Conservation (phyloP, 164 flowering plant genomes). For the Buxus sempervirens region DNA sequence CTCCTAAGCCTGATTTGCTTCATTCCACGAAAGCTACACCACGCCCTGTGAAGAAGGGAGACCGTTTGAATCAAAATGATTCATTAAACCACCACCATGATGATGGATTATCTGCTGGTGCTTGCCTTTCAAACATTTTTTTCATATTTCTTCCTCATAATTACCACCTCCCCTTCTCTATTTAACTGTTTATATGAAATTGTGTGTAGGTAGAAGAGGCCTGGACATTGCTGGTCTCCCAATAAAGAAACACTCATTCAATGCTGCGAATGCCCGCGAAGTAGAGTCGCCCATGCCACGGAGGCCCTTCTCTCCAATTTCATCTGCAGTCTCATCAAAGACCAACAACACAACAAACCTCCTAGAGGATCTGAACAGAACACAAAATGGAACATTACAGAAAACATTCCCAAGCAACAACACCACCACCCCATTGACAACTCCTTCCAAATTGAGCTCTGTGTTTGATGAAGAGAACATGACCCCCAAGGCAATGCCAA, state of each 20-base stretch:
- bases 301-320: constrained; percentile 79
- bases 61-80: constrained; percentile 18
- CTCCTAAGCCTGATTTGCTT: constrained; percentile 37
- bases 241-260: constrained; percentile 40
- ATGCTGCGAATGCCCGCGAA: constrained; percentile 37
- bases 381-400: constrained; percentile 27
- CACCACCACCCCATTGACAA: constrained; percentile 26
- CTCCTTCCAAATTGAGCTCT: constrained; percentile 36
- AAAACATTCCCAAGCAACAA: constrained; percentile 29
- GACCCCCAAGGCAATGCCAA: constrained; percentile 47
- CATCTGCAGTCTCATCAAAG: constrained; percentile 48
- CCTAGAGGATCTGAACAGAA: constrained; percentile 34
- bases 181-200: neutral
- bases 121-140: neutral
- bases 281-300: constrained; percentile 46
- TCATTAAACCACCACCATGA: constrained; percentile 23
- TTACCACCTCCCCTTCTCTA: neutral
- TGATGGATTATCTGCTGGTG: constrained; percentile 51
- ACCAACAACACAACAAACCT: constrained; percentile 32
- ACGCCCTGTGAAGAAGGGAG: constrained; percentile 40
- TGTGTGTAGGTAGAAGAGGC: constrained; percentile 52
- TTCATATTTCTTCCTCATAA: neutral
- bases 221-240: constrained; percentile 59
- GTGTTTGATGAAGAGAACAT: constrained; percentile 33
- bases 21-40: constrained; percentile 41